Evolutionary conservation across 345 rosid species (phyloP), one percentile per base, ranked within the genome.

Genomic region (Garcia nutans): DNA sequence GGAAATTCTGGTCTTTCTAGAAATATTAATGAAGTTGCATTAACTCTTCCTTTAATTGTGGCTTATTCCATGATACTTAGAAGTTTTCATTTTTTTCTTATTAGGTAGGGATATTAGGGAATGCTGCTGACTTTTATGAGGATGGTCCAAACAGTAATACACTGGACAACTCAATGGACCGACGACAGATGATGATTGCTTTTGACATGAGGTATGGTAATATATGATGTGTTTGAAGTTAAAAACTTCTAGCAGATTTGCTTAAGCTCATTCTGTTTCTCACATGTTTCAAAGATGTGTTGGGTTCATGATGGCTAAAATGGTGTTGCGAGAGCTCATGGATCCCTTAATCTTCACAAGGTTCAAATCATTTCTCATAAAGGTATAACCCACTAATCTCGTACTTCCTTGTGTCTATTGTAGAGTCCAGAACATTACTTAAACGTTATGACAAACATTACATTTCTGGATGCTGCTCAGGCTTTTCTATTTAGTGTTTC

Each of bases 251-350:
- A 70, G 60, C 47, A 74, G 68, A 74, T 76, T 24, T 74, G 57
- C 42, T 12, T 70, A 69, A 75, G 70, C 79, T 75, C 67, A 72
- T 72, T 75, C 28, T 78, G 17, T 83, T 77, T 78, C 44, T 22
- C 69, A 66, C 64, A 47, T 75, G 60, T 58, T 77, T 65, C 76
- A 70, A 74, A 95, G 97, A 81, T 93, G 97, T 74, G 91, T 95
- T 74, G 99, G 99, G 56, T 93, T 90, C 87, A 95, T 93, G 89
- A 91, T 95, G 96, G 99, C 92, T n/a, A 93, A 95, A 86, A 95
- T 95, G 99, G 94, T 93, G 82, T 74, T 91, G 84, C 86, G 84
- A 81, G 99, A 95, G 75, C 93, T 93, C 71, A 91, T 93, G 96
- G 93, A 93, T 86, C 96, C 99, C 41, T 60, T 80, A 75, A 85